Evolutionary conservation across 1,139 yeast genomes (phyloP), one percentile per base, ranked within the genome.

Genomic region (Suhomyces kunorum): DNA sequence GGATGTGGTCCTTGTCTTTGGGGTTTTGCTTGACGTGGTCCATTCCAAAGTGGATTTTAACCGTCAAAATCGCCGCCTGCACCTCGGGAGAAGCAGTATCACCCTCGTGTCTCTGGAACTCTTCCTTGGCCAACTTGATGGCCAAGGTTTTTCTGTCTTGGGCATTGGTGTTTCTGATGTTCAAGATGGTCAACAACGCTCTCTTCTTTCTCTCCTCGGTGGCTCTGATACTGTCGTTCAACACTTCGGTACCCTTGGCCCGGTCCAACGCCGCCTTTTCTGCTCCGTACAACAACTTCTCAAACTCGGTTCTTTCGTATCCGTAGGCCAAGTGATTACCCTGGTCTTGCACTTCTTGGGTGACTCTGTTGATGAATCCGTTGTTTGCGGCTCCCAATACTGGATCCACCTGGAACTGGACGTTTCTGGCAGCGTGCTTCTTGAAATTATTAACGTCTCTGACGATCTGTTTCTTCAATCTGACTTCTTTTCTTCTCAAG

Each of bases 71-170:
- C 2, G 97, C 98, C 1, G 98, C 96, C 63, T 90, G 97, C 20
- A 89, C 97, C 65, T 90, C 98, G 36, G 96, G 81, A 0, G 96
- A 87, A 1, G 95, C 97, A 0, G 97, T 87, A 59, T 92, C 98
- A 37, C 96, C 96, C 36, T 83, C 88, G 48, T 77, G 75, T 56
- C 96, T 76, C 51, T 80, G 81, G 61, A 92, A 89, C 64, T 89
- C 97, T 50, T 76, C 67, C 40, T 80, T 75, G 1, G 97, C 96
- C 42, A 84, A 62, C 37, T 65, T 63, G 6, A 80, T 68, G 16
- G 90, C 87, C 50, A 80, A 60, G 49, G 77, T 78, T 57, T 76
- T 71, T 44, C 73, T 71, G 49, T 86, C 90, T 20, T 65, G 61
- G 34, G 75, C 72, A 51, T 75, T 75, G 20, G 95, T 76, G 63